Base-by-base conservation (phyloP, 768 basidiomycete species). In the Coprinopsis marcescibilis region DNA sequence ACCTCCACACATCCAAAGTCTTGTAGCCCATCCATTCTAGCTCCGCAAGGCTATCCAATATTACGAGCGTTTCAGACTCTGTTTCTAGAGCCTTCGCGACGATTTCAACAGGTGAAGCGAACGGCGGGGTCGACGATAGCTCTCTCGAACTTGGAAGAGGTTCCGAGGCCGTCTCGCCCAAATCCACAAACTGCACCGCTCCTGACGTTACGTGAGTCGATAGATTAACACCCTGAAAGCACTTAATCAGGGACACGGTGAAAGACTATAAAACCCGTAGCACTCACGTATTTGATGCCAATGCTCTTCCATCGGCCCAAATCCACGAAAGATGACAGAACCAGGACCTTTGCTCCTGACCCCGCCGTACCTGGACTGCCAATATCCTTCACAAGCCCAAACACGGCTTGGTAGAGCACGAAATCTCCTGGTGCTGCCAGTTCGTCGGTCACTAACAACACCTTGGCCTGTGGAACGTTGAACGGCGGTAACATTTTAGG, bases 381-480 rank as follows among this genome's bases (percentile, higher is more conserved):
- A 10, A 10, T 49, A 29, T 71, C 57, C 59, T 84, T 87, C 33
- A 85, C 62, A 47, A 81, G 75, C 2, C 68, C 54, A 17, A 67
- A 59, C 3, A 89, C 52, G 35, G 69, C 63, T 10, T 70, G 70
- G 50, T 86, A 80, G 1, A 90, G 68, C 8, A 89, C 54, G 54
- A 89, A 90, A 49, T 88, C 85, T 10, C 80, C 83, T 1, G 88
- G 81, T 0, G 88, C 76, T 0, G 72, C 65, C 0, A 89, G 67
- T 41, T 85, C 74, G 55, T 90, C 88, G 4, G 85, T 84, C 4
- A 90, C 69, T 0, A 89, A 65, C 10, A 85, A 55, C 13, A 81
- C 55, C 7, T 80, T 71, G 23, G 69, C 69, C 26, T 76, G 67
- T 12, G 76, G 68, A 12, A 85, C 67, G 15, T 77, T 66, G 48